A percentile compares a stretch with the other conserved stretches of the same genome.
Conservation (phyloP, 495 filamentous ascomycete genomes). For the Apodospora peruviana region DNA sequence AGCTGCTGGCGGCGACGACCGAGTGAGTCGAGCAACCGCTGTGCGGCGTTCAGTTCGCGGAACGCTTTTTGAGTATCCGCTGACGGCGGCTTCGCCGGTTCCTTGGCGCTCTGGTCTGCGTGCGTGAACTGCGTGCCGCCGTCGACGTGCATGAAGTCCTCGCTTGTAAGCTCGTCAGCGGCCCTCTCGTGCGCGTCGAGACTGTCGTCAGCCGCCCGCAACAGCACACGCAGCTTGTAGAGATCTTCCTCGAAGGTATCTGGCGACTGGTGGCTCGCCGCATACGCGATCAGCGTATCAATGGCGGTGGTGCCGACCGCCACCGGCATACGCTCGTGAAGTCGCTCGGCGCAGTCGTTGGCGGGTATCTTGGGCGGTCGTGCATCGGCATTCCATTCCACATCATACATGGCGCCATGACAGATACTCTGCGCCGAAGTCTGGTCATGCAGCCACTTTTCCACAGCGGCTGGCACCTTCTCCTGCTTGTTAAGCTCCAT, state of each 20-base stretch:
- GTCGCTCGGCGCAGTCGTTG: constrained; percentile 2
- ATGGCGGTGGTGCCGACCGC: constrained; percentile 42
- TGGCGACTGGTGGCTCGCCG: constrained; percentile 8
- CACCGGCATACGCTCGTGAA: constrained; percentile 9
- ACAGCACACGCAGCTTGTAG: constrained; percentile 19
- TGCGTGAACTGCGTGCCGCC: constrained; percentile 28
- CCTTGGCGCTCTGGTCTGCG: constrained; percentile 1
- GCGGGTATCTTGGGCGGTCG: constrained; percentile 28
- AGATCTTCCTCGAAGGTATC: not conserved
- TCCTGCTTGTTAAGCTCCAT: too few species aligned
- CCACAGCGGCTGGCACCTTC: not conserved
- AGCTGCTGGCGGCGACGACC: not conserved
- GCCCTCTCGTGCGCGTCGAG: constrained; percentile 30
- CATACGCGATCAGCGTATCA: constrained; percentile 39
- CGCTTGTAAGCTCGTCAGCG: constrained; percentile 26
- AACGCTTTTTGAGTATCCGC: not conserved
- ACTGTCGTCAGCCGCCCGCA: constrained; percentile 27
- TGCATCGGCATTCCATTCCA: constrained; percentile 26
- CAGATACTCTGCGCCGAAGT: constrained; percentile 22
- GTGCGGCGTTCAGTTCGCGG: constrained; percentile 18
- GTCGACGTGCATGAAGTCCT: constrained; percentile 16
- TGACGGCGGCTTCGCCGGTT: too few species aligned
- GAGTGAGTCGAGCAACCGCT: constrained; percentile 16
- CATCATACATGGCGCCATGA: constrained; percentile 45
- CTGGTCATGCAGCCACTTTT: not conserved